Base-by-base conservation (phyloP, 2,329 filamentous ascomycete genomes). In the Epichloe festucae region DNA sequence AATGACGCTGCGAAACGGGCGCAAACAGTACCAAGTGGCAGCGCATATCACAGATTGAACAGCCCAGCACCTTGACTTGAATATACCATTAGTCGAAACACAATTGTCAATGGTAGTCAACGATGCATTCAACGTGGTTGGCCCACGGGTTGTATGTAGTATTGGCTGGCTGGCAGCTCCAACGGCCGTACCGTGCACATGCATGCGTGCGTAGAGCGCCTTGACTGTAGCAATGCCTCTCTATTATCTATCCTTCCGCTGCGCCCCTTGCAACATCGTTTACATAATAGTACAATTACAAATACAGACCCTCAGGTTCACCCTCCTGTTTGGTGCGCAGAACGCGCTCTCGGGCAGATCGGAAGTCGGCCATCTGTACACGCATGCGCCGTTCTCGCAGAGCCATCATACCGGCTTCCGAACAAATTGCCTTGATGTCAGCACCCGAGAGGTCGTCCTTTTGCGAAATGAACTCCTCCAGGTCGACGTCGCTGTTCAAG, bases 391-490 rank as follows among this genome's bases (percentile, higher is more conserved):
- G 81, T 74, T 98, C 93, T 60, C 93, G 82, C 56, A 98, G 75
- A 19, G 93, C 93, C 80, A 97, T 82, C 65, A 98, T 74, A 69
- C 93, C 93, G 43, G 93, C 91, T 68, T 98, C 93, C 34, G 90
- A 95, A 73, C 93, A 98, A 63, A 98, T 98, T 46, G 93, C 93
- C 72, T 97, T 95, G 77, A 98, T 97, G 70, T 98, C 93, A 38
- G 93, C 93, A 69, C 93, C 93, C 4, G 87, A 94, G 7, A 98
- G 77, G 62, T 98, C 94, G 62, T 98, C 93, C 78, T 98, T 98
- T 69, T 97, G 91, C 57, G 83, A 90, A 67, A 98, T 96, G 65
- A 98, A 97, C 71, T 98, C 93, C 62, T 98, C 93, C 45, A 98
- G 76, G 56, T 98, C 94, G n/a, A 98, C 93, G 59, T 98, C 94